Conservation (phyloP, 2,329 filamentous ascomycete species). For the Endoconidiophora polonica region DNA sequence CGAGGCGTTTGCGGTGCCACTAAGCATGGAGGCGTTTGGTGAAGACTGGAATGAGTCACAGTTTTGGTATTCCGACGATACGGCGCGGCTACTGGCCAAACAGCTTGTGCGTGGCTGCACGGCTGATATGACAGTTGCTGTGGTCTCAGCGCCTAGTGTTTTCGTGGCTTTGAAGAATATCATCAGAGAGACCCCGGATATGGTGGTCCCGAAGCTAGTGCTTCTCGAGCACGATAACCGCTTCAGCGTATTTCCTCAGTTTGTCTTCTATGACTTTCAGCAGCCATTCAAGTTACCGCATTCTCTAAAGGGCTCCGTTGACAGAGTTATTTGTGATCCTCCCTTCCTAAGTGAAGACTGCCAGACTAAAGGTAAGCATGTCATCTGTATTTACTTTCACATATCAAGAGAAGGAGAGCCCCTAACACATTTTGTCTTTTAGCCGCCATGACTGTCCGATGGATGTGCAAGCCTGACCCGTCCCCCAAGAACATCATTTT, state of each 20-base stretch:
- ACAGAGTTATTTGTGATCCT: conserved; percentile 59
- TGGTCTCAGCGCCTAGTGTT: conserved; percentile 60
- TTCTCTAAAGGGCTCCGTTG: conserved; percentile 45
- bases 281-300: conserved; percentile 48
- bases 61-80: conserved; percentile 70
- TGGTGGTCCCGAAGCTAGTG: conserved; percentile 35
- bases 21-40: conserved; percentile 52
- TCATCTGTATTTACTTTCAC: background rate
- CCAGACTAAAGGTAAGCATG: conserved; percentile 50
- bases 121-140: conserved; percentile 41
- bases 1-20: conserved; percentile 14
- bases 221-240: conserved; percentile 61
- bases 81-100: conserved; percentile 44
- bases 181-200: conserved; percentile 20
- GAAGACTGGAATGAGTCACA: conserved; percentile 76
- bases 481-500: conserved; percentile 35
- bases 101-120: conserved; percentile 48
- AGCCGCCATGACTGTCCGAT: conserved; percentile 62
- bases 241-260: conserved; percentile 59
- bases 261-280: conserved; percentile 58
- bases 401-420: background rate
- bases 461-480: conserved; percentile 37
- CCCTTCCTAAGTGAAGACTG: conserved; percentile 69
- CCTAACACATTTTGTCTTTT: background rate
- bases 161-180: conserved; percentile 63